Evolutionary conservation across 768 basidiomycete species (phyloP), one percentile per base, ranked within the genome.

Genomic region (Coprinellus aureogranulatus): DNA sequence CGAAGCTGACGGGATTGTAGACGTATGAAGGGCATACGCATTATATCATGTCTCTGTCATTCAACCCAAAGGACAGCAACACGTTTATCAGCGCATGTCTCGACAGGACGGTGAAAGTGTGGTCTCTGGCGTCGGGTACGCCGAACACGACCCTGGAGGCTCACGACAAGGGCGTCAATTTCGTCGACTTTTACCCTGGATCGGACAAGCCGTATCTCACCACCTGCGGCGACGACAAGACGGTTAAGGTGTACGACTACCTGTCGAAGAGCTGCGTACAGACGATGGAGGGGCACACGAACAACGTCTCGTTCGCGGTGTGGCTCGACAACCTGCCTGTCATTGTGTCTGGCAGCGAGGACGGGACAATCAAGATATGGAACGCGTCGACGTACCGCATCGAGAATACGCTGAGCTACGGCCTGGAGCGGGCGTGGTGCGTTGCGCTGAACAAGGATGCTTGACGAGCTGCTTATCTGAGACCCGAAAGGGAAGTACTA

Each of bases 241-340:
- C 90, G 2, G 90, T 99, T 75, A 98, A 98, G 68, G 86, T 98
- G 49, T 99, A 96, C 96, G 96, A 99, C 77, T 98, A 98, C 74
- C 88, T 96, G 62, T 90, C 89, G 79, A 99, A 98, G 75, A 94
- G 92, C 59, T 98, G 95, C 66, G 92, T 99, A 10, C 95, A 97
- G 67, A 97, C 93, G 0, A 90, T 99, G 80, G 94, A 98, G 66
- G 94, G 94, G 16, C 97, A 98, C 71, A 95, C 94, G 6, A 95
- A 96, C 71, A 98, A 98, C 69, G 95, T 98, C 30, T 93, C 92
- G 0, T 99, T 98, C 65, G 95, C 95, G 23, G 85, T 95, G 59
- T 98, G 97, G 80, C 95, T 98, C 68, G 94, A 94, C 23, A 94
- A 92, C 59, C 77, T 98, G 22, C 97, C 97, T 2, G 84, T 99